These are phyloP conservation scores for Quercus rubra DNA, from an alignment of 306 rosid genomes.

Conservation along the genomic window DNA sequence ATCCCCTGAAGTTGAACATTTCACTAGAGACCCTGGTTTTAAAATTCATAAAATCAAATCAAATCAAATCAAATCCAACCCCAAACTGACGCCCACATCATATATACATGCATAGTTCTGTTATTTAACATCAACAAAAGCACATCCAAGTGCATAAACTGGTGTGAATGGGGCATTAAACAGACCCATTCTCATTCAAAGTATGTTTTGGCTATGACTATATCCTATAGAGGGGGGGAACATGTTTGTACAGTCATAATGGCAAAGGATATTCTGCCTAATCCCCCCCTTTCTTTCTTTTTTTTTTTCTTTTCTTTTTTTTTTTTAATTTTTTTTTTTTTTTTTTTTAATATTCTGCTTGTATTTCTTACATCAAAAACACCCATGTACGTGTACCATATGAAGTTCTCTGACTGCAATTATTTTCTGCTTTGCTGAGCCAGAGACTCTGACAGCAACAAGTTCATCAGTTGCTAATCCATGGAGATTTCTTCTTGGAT, in stretches of 20 bases:
- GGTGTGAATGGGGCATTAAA: too few relatives aligned
- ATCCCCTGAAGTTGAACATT: too few relatives aligned
- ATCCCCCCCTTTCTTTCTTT: background rate
- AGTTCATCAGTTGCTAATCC: background rate
- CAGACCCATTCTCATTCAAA: too few relatives aligned
- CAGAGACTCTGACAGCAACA: background rate
- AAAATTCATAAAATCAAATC: too few relatives aligned
- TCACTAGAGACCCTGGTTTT: too few relatives aligned
- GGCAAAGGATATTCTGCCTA: background rate
- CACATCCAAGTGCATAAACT: too few relatives aligned
- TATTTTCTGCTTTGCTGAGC: slow-evolving; percentile 1
- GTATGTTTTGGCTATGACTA: background rate
- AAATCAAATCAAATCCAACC: too few relatives aligned
- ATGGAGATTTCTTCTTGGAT: background rate
- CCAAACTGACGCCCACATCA: too few relatives aligned
- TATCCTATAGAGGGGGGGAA: background rate
- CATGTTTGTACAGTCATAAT: background rate
- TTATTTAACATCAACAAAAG: too few relatives aligned
- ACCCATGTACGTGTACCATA: background rate
- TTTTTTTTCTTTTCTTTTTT: too few relatives aligned
- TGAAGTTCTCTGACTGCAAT: background rate
- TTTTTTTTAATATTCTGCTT: background rate
- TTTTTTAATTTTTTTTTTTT: background rate
- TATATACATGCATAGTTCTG: too few relatives aligned
- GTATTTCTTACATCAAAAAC: background rate